These are phyloP conservation scores for Eucalyptus sp. DNA, from an alignment of 345 rosid species.

Conservation along the genomic window DNA sequence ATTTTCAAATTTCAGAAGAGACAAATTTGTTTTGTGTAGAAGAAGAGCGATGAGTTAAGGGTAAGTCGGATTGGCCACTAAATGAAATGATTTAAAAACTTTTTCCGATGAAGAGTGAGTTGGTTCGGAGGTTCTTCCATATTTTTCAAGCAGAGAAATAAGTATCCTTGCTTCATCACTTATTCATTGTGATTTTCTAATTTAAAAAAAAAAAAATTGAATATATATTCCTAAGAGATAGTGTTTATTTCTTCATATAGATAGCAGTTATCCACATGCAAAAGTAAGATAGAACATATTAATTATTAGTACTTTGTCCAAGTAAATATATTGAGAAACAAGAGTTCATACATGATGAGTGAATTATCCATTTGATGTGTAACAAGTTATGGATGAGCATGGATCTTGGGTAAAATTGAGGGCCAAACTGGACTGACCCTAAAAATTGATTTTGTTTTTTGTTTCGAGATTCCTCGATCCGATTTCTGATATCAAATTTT, in stretches of 20 bases:
- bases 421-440: fast-evolving
- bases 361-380: background rate
- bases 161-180: background rate
- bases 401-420: too few species aligned
- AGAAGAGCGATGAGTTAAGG: background rate
- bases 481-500: fast-evolving
- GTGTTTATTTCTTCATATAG: background rate
- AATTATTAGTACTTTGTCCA: background rate
- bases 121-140: background rate
- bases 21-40: background rate
- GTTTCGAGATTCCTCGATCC: fast-evolving
- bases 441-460: fast-evolving
- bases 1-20: background rate
- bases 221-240: background rate
- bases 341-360: background rate
- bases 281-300: background rate
- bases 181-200: background rate
- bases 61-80: background rate
- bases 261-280: background rate
- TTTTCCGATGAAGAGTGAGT: background rate
- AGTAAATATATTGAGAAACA: background rate
- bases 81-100: background rate
- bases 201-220: background rate
- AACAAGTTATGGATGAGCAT: background rate
- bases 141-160: background rate